Evolutionary conservation across 495 filamentous ascomycete genomes (phyloP), one percentile per base, ranked within the genome.

Genomic region (Jackrogersella minutella): DNA sequence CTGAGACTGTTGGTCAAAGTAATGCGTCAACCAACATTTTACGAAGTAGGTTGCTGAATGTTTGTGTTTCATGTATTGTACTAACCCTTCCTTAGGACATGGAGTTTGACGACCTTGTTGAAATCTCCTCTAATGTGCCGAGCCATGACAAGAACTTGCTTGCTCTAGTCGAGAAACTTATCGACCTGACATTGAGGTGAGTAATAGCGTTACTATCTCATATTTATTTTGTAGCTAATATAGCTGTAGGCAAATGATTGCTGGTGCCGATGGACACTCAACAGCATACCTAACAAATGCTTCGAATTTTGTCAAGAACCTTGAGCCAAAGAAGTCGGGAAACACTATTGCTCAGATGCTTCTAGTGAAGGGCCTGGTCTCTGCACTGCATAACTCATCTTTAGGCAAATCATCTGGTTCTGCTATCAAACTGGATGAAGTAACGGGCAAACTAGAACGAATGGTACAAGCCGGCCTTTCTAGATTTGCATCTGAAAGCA

Each of bases 1-100:
- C 67, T 85, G n/a, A 74, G 74, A 28, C 57, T 86, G 56, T 77
- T 82, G 65, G 58, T 76, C n/a, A 82, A 77, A 69, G 62, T 84
- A 11, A 82, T 83, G 78, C 63, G 73, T 5, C 73, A 71, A 44
- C 80, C 83, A 7, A 83, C 79, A 2, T 80, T 81, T 58, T 83
- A 84, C 55, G 77, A 81, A 44, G 82, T 81, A 74, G 64, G 70
- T 56, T 16, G 17, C 31, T 8, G 2, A n/a, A 16, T 10, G 6
- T 13, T 7, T 22, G 6, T 49, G 22, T 9, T 49, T 14, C n/a
- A 31, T 34, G n/a, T 24, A 43, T 10, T 19, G 34, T 51, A 59
- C 57, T 74, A 47, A 74, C 30, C 1, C 5, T 58, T 43, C 4
- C 14, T 14, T 36, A 79, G 77, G 70, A 56, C 14, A 79, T 79